phyloP scores from a whole-genome alignment of 2,329 filamentous ascomycete genomes.

The Parafenestella ontariensis region DNA sequence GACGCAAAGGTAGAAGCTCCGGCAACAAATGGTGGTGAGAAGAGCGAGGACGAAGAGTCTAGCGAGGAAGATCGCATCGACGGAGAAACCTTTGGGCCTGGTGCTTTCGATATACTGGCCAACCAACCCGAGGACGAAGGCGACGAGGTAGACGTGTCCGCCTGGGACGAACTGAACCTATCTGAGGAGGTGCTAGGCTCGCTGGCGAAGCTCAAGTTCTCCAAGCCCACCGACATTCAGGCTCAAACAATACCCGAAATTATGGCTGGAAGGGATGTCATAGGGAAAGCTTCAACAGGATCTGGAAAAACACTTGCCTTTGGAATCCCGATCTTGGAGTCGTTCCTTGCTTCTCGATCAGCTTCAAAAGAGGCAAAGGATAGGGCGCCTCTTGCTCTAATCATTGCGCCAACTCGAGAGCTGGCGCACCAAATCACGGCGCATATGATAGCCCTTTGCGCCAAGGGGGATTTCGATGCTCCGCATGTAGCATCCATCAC shows the following conservation, averaged over 20 bases:
- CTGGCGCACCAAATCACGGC: slow-evolving; percentile 88
- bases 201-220: slow-evolving; percentile 80
- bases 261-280: slow-evolving; percentile 82
- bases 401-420: slow-evolving; percentile 91
- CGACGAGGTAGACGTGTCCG: slow-evolving; percentile 73
- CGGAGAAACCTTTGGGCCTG: slow-evolving; percentile 40
- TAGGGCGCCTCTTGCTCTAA: slow-evolving; percentile 65
- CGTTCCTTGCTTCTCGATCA: slow-evolving; percentile 66
- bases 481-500: slow-evolving; percentile 82
- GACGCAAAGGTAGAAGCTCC: slow-evolving; percentile 24
- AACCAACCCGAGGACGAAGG: slow-evolving; percentile 60
- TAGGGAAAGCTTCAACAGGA: slow-evolving; percentile 95
- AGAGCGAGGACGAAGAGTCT: slow-evolving; percentile 26
- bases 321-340: slow-evolving; percentile 89
- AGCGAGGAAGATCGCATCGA: slow-evolving; percentile 22
- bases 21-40: slow-evolving; percentile 1
- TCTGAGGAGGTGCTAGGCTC: slow-evolving; percentile 75
- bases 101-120: slow-evolving; percentile 63
- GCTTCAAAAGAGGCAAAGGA: slow-evolving; percentile 34
- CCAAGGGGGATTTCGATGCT: slow-evolving; percentile 66
- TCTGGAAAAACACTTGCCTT: slow-evolving; percentile 97
- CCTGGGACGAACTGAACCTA: slow-evolving; percentile 78
- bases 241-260: slow-evolving; percentile 80
- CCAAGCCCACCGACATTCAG: slow-evolving; percentile 84
- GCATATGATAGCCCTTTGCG: slow-evolving; percentile 79